Evolutionary conservation across 306 rosid species (phyloP).

Genomic region (Dalbergia cultrata): DNA sequence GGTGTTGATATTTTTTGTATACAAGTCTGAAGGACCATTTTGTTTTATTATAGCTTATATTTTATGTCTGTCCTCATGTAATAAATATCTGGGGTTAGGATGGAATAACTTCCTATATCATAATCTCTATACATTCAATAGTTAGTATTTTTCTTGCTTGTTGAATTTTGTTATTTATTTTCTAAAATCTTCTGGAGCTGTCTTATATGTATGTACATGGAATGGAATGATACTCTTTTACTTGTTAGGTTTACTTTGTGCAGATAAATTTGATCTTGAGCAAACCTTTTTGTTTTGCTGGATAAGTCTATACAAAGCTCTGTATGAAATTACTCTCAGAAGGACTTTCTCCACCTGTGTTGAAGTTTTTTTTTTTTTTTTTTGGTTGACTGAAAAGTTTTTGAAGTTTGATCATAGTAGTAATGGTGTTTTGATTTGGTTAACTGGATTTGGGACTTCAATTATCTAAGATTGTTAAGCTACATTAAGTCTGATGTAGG

Average conservation of each 20-base stretch:
- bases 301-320: conserved; percentile 1
- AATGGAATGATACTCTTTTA: conserved; percentile 20
- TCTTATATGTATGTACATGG: conserved; percentile 32
- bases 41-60: conserved; percentile 37
- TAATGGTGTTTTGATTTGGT: conserved; percentile 29
- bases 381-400: conserved; percentile 26
- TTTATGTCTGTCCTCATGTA: conserved; percentile 19
- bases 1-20: conserved; percentile 34
- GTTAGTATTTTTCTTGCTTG: conserved; percentile 12
- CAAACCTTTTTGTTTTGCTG: conserved; percentile 33
- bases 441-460: conserved; percentile 30
- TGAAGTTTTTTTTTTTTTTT: conserved; percentile 27
- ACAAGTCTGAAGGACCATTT: conserved; percentile 10
- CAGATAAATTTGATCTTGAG: conserved; percentile 27
- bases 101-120: conserved; percentile 12
- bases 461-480: conserved; percentile 29
- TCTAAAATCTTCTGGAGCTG: conserved; percentile 13
- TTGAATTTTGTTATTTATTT: conserved; percentile 33
- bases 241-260: conserved; percentile 30
- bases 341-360: conserved; percentile 24
- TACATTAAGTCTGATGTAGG: conserved; percentile 57
- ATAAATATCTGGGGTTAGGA: conserved; percentile 9
- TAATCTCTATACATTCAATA: conserved; percentile 5
- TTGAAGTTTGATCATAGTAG: conserved; percentile 42
- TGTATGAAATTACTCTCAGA: conserved; percentile 9